phyloP scores from a whole-genome alignment of 805 yeast species.

The Wickerhamomyces sydowiorum region DNA sequence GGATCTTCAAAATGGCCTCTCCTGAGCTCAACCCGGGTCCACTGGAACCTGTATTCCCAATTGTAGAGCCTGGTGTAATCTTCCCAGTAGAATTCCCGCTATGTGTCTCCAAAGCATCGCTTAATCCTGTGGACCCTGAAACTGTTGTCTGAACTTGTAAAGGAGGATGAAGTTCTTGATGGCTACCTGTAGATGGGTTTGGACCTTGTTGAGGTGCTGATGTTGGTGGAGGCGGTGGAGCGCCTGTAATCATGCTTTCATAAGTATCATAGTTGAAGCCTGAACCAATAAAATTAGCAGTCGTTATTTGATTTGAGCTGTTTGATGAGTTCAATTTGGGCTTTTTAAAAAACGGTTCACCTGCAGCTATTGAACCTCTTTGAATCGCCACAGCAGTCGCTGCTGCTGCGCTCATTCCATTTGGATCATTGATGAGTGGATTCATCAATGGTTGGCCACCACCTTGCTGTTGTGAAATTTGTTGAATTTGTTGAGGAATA shows the following conservation, averaged over 20 bases:
- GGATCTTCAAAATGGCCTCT: conserved; percentile 16
- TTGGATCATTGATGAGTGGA: neutral
- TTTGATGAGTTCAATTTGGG: neutral
- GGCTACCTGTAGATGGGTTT: conserved; percentile 1
- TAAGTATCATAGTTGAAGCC: neutral
- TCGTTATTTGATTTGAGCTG: neutral
- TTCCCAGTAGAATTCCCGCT: neutral
- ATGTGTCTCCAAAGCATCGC: neutral
- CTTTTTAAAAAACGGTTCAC: neutral
- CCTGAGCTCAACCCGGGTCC: conserved; percentile 11
- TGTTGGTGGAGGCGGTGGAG: neutral
- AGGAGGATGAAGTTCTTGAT: neutral
- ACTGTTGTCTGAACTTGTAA: neutral
- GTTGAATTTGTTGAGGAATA: neutral
- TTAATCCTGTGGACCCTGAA: neutral
- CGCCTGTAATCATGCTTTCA: neutral
- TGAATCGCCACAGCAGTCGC: neutral
- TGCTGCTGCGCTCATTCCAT: neutral
- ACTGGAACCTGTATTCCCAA: neutral
- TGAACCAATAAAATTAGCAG: neutral
- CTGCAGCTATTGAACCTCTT: neutral
- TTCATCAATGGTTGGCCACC: neutral
- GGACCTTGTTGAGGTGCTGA: conserved; percentile 4
- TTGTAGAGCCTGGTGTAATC: neutral
- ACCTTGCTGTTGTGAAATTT: neutral